Base-by-base conservation (phyloP, 805 yeast species). In the Saturnispora sekii region DNA sequence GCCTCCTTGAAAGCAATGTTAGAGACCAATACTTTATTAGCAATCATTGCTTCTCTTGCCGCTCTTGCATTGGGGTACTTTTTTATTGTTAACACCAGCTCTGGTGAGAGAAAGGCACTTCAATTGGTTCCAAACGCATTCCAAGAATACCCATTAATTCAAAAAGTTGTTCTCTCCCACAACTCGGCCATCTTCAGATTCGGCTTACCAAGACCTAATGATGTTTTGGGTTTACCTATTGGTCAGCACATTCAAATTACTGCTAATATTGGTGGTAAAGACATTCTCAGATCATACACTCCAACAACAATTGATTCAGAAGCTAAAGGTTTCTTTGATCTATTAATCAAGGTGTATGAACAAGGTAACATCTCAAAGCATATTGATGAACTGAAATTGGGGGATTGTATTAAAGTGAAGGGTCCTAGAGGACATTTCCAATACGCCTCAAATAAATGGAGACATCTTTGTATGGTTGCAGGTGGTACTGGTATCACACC, bases 401-500 rank as follows among this genome's bases (percentile, higher is more conserved):
- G 96, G 52, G 94, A 89, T 55, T 60, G 72, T 34, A 79, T 88
- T 55, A 77, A 75, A 41, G 82, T 87, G 47, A 76, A 84, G 60
- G 96, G 97, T 28, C 97, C 97, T 55, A 85, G 84, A 66, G 97
- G 97, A 7, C 77, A 77, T 57, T 87, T 84, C 71, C 74, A 79
- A 50, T 89, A 89, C 67, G 70, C 77, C 43, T 87, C 94, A 54
- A 85, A 84, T 66, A 79, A 82, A 79, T 79, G 76, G 46, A 68
- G 72, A 47, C 72, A 74, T 48, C 72, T 89, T 48, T 87, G 83
- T 44, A 89, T 89, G 97, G 79, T 90, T 53, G 95, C 96, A 35
- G 97, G 97, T 54, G 97, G 97, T 58, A 86, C 97, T 33, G 97
- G 97, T 62, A 83, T 88, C 57, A 83, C 96, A 7, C 96, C 96